Evolutionary conservation across 2,329 filamentous ascomycete genomes (phyloP), one percentile per base, ranked within the genome.

Genomic region (Cryphonectria japonica): DNA sequence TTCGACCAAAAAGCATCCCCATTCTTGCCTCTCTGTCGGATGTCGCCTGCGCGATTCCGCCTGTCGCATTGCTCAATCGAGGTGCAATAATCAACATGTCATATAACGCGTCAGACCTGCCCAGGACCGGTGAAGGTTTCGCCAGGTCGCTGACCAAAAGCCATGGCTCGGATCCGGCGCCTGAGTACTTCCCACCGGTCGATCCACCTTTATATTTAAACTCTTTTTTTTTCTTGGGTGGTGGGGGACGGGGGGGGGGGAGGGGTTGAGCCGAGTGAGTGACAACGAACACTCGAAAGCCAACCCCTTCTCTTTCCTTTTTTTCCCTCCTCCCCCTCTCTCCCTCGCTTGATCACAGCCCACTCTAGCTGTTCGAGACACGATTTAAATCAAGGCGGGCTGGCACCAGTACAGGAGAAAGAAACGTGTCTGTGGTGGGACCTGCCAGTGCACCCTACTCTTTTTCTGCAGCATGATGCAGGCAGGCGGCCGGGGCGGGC

Each of bases 61-160:
- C 22, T 64, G 61, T 46, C 41, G 39, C 41, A 64, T 19, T 32
- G 16, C 22, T 50, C 46, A 19, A 26, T 64, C n/a, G n/a, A 43
- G 41, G 37, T 43, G 26, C 39, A 14, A 26, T 68, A 54, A 39
- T 68, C 59, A 41, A 41, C 39, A 68, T 29, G 41, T 32, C 50
- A 34, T n/a, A 39, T 39, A 43, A 29, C 37, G 61, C 37, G 67
- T 62, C 29, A 69, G 66, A 62, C 43, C 66, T 62, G 32, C 66
- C n/a, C 26, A 43, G 32, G 60, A 69, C 67, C 67, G 67, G 67
- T 69, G 67, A 69, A 64, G 43, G 29, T 19, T 34, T 16, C 61
- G 13, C 9, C 41, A 43, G 19, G 41, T 26, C n/a, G 34, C 7
- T 41, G n/a, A 29, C 37, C 37, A 41, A 46, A 64, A 64, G 41